Evolutionary conservation across 2,329 filamentous ascomycete genomes (phyloP).

Genomic region (Phialocephala subalpina): DNA sequence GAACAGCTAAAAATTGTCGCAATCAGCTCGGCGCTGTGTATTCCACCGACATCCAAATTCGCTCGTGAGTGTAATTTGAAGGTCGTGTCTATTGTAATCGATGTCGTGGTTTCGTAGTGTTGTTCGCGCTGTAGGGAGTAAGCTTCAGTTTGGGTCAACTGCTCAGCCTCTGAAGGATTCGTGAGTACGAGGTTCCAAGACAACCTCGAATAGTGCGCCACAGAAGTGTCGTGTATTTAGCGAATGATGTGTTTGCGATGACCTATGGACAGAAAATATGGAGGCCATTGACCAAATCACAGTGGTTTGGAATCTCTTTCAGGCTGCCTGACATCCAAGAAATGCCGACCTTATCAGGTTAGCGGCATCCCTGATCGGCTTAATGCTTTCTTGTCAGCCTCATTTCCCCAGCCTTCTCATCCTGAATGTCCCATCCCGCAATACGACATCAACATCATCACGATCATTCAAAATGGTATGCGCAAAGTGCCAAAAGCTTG

Average conservation of each 20-base stretch:
- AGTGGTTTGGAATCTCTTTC: slow-evolving; percentile 8
- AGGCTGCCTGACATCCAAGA: slow-evolving; percentile 5
- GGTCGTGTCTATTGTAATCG: slow-evolving; percentile 1
- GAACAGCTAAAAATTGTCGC: slow-evolving; percentile 39
- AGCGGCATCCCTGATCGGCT: slow-evolving; percentile 9
- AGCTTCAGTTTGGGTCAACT: slow-evolving; percentile 19
- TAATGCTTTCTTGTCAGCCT: background rate
- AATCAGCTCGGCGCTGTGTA: slow-evolving; percentile 35
- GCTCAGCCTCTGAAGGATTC: slow-evolving; percentile 32
- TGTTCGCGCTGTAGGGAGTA: slow-evolving; percentile 18
- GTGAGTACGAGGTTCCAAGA: slow-evolving; percentile 26
- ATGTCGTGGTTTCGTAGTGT: slow-evolving; percentile 12
- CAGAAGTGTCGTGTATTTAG: slow-evolving; percentile 4
- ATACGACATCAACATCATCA: slow-evolving; percentile 27
- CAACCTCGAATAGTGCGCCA: slow-evolving; percentile 16
- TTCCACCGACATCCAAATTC: slow-evolving; percentile 32
- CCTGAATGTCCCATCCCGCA: slow-evolving; percentile 8
- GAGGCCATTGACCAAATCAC: slow-evolving; percentile 27
- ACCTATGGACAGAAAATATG: slow-evolving; percentile 12
- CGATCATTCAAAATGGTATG: slow-evolving; percentile 63
- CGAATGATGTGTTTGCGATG: slow-evolving; percentile 12
- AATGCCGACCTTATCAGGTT: slow-evolving; percentile 7
- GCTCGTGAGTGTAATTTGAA: background rate
- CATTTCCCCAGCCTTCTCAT: slow-evolving; percentile 11
- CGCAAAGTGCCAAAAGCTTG: slow-evolving; percentile 68